A percentile compares a stretch with the other conserved stretches of the same genome.
phyloP scores from a whole-genome alignment of 768 basidiomycete species.

The Russula vinacea region DNA sequence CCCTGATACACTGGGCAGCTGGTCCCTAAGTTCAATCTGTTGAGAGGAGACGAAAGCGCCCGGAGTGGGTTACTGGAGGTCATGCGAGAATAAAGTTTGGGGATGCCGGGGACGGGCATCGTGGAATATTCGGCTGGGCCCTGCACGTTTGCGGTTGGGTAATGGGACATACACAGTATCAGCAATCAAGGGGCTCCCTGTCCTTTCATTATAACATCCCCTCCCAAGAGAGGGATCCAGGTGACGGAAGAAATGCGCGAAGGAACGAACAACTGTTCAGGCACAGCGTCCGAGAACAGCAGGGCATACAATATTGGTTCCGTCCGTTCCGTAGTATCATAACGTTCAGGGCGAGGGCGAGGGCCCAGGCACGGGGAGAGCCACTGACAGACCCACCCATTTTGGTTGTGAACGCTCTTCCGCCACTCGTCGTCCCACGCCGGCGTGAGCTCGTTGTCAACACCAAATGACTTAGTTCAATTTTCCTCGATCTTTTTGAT shows the following conservation, averaged over 20 bases:
- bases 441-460: not conserved
- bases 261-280: conserved; percentile 10
- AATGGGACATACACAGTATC: conserved; percentile 4
- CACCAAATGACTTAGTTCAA: not conserved
- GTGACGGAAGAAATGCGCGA: conserved; percentile 3
- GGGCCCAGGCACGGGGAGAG: conserved; percentile 55
- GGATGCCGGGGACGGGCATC: conserved; percentile 1
- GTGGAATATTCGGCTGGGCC: conserved; percentile 16
- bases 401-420: not conserved
- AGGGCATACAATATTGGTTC: not conserved
- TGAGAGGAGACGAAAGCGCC: conserved; percentile 5
- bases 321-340: conserved; percentile 4
- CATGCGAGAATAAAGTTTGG: conserved; percentile 19
- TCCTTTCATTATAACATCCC: not conserved
- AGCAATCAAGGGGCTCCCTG: conserved; percentile 1
- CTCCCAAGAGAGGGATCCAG: not conserved
- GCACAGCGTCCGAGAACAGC: conserved; percentile 1
- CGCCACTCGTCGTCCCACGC: not conserved
- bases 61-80: conserved; percentile 7
- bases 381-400: conserved; percentile 56
- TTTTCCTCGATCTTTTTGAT: not conserved
- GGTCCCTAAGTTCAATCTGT: not conserved
- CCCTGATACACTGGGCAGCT: not conserved
- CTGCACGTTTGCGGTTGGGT: conserved; percentile 12
- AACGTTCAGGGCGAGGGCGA: conserved; percentile 81